Base-by-base conservation (phyloP, 331 rosid species). In the Malus hybrid region DNA sequence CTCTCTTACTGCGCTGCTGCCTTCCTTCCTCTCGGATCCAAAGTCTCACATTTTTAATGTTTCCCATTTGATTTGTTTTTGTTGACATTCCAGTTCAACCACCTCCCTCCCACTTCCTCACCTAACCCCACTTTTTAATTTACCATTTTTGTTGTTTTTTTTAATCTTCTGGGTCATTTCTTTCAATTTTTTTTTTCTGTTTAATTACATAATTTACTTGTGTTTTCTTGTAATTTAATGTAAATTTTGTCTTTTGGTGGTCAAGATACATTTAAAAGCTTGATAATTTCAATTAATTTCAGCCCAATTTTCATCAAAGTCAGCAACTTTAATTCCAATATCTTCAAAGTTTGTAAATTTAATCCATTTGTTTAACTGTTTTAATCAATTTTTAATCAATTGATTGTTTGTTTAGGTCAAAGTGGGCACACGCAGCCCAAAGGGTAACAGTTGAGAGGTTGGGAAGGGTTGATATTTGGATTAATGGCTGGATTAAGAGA, bases 401-500 rank as follows among this genome's bases (percentile, higher is more conserved):
- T 63, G 2, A 13, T 13, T 75, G 55, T 55, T 53, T 75, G 56
- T 24, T 20, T 15, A 50, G 64, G 79, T 78, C 66, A 34, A 68
- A 70, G 84, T 61, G 29, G 67, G 70, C 82, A 78, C 70, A 78
- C 75, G 20, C 30, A 50, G 76, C 70, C 64, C 63, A 78, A 78
- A 44, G 55, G 66, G 66, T 50, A 78, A 72, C 53, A 13, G 70
- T 75, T 84, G 87, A n/a, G 81, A 82, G 83, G 84, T 36, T 52
- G 77, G 71, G 79, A 84, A 77, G 71, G 80, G 64, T 80, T 36
- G 64, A 66, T 55, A 63, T 85, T 79, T 75, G 83, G 79, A 80
- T 69, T 82, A 77, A 91, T 93, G 98, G 96, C 88, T 80, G 78
- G 86, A 26, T 75, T 39, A 39, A 39, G 46, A 39, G 12, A 39